Evolutionary conservation across 2,329 filamentous ascomycete species (phyloP), one percentile per base, ranked within the genome.

Genomic region (Botrytis fragariae): DNA sequence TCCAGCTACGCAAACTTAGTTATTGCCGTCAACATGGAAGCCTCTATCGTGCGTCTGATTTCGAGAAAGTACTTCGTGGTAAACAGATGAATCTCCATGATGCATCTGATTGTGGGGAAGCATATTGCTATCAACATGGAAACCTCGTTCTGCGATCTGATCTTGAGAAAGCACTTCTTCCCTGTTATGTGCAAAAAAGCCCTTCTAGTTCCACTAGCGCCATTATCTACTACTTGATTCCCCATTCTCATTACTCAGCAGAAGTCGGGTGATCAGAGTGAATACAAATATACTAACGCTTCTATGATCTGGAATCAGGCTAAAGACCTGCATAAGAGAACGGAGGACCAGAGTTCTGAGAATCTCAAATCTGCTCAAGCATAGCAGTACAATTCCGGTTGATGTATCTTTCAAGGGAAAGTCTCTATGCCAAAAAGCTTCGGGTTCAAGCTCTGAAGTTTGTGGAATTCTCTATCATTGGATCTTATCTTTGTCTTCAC

Each of bases 401-500:
- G 14, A 18, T 54, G 51, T 3, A 6, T 10, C 22, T 51, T 29
- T 6, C n/a, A n/a, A 3, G 29, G n/a, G 18, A 54, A 29, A 29
- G n/a, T 7, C 14, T 14, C 14, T 14, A 1, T 37, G 22, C 10
- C 3, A 14, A 25, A 25, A 37, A n/a, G 4, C 12, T 51, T 22
- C 32, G 29, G 14, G 16, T 14, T 32, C 5, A 37, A 37, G 20
- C 4, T 32, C n/a, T 29, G 25, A 29, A 61, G 10, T 25, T 8
- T 16, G 22, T 20, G 12, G 1, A 16, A 8, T 14, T 5, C 22
- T 8, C 14, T 22, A 0, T 2, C 12, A 22, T 35, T 2, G 57
- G 4, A 5, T 35, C 20, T 60, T 10, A 9, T 6, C 18, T 22
- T 22, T 60, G 1, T 5, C 5, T 37, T 61, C 22, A 61, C 20